Percentiles rank a stretch among this genome's conserved stretches.
These are phyloP conservation scores for Ogataea naganishii DNA, from an alignment of 805 yeast species.

Conservation along the genomic window DNA sequence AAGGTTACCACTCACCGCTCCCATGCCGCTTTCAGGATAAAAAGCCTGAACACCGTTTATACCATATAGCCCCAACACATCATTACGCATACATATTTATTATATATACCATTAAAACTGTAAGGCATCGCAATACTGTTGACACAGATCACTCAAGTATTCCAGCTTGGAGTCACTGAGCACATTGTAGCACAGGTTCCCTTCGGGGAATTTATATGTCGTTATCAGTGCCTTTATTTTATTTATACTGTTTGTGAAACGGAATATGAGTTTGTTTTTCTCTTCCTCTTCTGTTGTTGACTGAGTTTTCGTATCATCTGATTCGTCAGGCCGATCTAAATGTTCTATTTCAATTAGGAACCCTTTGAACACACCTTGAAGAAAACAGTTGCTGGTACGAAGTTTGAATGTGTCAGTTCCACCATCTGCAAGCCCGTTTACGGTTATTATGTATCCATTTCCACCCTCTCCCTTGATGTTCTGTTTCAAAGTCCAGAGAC, in stretches of 20 bases:
- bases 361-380: constrained; percentile 70
- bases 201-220: constrained; percentile 25
- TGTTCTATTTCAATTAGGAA: constrained; percentile 54
- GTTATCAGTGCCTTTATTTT: constrained; percentile 24
- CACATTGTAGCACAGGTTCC: constrained; percentile 27
- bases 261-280: constrained; percentile 18
- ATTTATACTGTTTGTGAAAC: constrained; percentile 24
- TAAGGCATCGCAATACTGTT: constrained; percentile 30
- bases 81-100: too few species aligned
- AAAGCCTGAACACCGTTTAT: too few species aligned
- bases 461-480: constrained; percentile 72
- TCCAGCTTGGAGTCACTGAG: constrained; percentile 27
- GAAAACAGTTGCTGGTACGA: constrained; percentile 60
- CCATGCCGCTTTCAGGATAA: too few species aligned
- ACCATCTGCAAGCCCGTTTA: constrained; percentile 14
- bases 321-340: constrained; percentile 15
- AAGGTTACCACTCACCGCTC: too few species aligned
- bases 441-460: constrained; percentile 45
- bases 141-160: constrained; percentile 27
- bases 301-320: constrained; percentile 3
- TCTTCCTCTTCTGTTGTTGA: constrained; percentile 8
- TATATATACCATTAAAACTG: constrained; percentile 17
- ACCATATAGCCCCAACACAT: too few species aligned
- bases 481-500: constrained; percentile 65
- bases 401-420: constrained; percentile 39